Conservation (phyloP, 2,329 filamentous ascomycete species). For the Fusarium phyllophilum region DNA sequence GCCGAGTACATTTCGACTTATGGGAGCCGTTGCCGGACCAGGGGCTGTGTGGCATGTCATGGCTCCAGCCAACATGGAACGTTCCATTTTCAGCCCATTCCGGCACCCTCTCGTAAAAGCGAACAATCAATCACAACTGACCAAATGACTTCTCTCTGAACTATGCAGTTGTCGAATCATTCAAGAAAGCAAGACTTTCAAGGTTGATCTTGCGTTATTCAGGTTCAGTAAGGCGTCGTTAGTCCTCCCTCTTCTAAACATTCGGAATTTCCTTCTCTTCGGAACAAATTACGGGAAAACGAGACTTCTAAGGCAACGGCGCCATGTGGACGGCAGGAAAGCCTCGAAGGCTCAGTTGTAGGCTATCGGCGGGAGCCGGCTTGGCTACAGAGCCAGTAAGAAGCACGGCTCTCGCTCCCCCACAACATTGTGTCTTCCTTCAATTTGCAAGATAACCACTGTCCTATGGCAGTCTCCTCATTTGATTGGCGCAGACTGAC, state of each 20-base stretch:
- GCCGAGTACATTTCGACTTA: constrained; percentile 23
- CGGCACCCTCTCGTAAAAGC: background rate
- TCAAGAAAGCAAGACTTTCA: background rate
- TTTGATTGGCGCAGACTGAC: constrained; percentile 5
- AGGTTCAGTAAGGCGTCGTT: background rate
- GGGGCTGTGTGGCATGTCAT: constrained; percentile 28
- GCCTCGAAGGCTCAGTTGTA: background rate
- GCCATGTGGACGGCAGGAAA: constrained; percentile 2
- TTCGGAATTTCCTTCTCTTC: background rate
- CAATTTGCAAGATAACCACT: constrained; percentile 4
- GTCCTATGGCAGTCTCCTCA: background rate
- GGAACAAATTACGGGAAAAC: background rate
- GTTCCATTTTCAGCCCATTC: constrained; percentile 31
- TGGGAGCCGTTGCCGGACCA: constrained; percentile 20
- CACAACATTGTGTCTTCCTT: constrained; percentile 4
- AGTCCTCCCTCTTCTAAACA: background rate
- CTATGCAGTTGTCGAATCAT: background rate
- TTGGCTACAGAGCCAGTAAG: constrained; percentile 24
- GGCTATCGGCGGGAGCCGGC: constrained; percentile 34
- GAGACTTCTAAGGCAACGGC: background rate
- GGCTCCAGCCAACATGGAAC: constrained; percentile 34
- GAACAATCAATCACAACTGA: background rate
- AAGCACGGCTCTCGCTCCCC: constrained; percentile 9
- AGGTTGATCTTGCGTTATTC: background rate
- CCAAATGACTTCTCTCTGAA: background rate